Base-by-base conservation (phyloP, 139 green algal genomes). In the Diplosphaera chodatii region DNA sequence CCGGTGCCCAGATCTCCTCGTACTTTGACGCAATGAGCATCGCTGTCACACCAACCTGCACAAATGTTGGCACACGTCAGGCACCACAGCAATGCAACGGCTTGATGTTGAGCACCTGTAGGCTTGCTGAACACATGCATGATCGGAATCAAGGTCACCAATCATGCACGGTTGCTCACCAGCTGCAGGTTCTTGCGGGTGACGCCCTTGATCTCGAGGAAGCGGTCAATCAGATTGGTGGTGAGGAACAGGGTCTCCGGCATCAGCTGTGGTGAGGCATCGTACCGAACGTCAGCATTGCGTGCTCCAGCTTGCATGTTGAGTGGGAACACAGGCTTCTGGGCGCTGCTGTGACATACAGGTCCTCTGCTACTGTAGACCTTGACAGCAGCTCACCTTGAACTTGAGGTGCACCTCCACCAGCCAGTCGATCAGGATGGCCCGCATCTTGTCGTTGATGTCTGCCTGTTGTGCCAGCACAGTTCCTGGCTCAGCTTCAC, bases 391-490 rank as follows among this genome's bases (percentile, higher is more conserved):
- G n/a, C 73, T 73, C 41, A 98, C 88, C 91, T 98, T 98, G 84
- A 98, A 98, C 88, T 98, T 98, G 22, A 97, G 82, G 82, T 98
- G 94, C 70, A 99, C 95, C 82, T 99, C 95, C 8, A 98, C 93
- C 29, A 99, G 92, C 95, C 95, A 99, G 84, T 98, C 95, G 32
- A 98, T 80, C 23, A 98, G 85, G 78, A 99, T 97, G 37, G 87
- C 88, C 1, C 91, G 81, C 91, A 97, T 97, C 76, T 93, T 94
- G 66, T 95, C 86, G 72, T 98, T 98, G 85, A 99, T 97, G 83
- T 98, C 8, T 10, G 37, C 8, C 37, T 48, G 37, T 48, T 29
- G 66, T 28, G 4, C 29, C n/a, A n/a, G n/a, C n/a, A n/a, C n/a
- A n/a, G n/a, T n/a, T n/a, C n/a, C n/a, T n/a, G n/a, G n/a, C n/a